These are phyloP conservation scores for Penicillium sp. DNA, from an alignment of 2,329 filamentous ascomycete genomes.

Conservation along the genomic window DNA sequence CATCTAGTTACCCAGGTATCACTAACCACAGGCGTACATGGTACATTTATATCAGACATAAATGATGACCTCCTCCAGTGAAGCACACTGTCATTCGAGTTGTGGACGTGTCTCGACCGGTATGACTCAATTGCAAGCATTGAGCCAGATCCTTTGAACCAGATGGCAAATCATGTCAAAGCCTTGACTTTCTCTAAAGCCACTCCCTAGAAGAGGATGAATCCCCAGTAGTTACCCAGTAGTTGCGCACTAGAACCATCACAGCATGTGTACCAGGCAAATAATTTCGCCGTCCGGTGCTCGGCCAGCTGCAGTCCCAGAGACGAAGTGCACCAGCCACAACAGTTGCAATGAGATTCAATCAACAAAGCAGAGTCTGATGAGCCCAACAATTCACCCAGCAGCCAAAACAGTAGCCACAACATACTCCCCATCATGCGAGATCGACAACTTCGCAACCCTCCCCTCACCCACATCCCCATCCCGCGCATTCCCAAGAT, in stretches of 20 bases:
- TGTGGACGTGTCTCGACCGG: neutral
- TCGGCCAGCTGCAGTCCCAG: neutral
- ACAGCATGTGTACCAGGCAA: neutral
- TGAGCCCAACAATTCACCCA: slow-evolving; percentile 21
- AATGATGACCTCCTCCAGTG: neutral
- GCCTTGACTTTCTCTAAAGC: neutral
- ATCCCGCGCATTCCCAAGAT: slow-evolving; percentile 22
- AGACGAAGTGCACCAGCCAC: neutral
- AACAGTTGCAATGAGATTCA: neutral
- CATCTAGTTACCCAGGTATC: neutral
- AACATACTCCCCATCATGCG: slow-evolving; percentile 83
- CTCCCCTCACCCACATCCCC: slow-evolving; percentile 41
- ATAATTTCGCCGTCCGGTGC: neutral
- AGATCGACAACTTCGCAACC: slow-evolving; percentile 73
- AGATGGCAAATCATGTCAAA: neutral
- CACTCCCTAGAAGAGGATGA: neutral
- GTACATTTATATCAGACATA: neutral
- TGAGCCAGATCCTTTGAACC: neutral
- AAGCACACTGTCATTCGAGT: neutral
- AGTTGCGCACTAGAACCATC: neutral
- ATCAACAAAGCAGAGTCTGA: neutral
- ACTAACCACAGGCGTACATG: neutral
- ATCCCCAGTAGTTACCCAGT: neutral
- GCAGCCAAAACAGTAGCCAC: slow-evolving; percentile 46
- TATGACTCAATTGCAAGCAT: neutral